phyloP scores from a whole-genome alignment of 306 rosid genomes.

The Dicorynia guianensis region DNA sequence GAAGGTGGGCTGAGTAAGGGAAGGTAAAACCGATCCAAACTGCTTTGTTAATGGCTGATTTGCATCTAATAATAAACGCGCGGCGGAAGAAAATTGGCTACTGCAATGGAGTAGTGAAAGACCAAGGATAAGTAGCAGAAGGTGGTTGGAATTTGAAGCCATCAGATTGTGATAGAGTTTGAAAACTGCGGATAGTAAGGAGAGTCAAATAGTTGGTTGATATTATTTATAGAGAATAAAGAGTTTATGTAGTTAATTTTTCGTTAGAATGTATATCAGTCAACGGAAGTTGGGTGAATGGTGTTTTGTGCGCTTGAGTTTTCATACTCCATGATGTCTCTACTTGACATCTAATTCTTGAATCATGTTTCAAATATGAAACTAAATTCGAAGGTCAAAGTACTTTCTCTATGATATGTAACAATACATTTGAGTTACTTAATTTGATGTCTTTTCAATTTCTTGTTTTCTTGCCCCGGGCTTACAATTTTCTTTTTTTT shows the following conservation, averaged over 20 bases:
- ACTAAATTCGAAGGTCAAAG: conserved; percentile 12
- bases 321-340: conserved; percentile 27
- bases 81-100: conserved; percentile 20
- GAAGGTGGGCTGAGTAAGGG: neutral
- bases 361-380: neutral
- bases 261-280: neutral
- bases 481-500: too few species aligned
- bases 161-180: conserved; percentile 4
- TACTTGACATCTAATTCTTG: conserved; percentile 31
- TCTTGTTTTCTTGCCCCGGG: too few species aligned
- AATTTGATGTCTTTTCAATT: too few species aligned
- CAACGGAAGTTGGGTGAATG: neutral
- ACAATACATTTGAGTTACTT: too few species aligned
- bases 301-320: neutral
- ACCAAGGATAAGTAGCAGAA: too few species aligned
- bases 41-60: conserved; percentile 2
- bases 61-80: neutral
- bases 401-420: too few species aligned
- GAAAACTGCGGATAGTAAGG: neutral
- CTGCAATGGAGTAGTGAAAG: neutral
- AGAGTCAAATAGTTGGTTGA: neutral
- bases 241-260: neutral
- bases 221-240: conserved; percentile 10
- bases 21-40: neutral
- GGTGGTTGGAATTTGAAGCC: conserved; percentile 33